Evolutionary conservation across 495 filamentous ascomycete species (phyloP).

Genomic region (Astrothelium subdiscretum): DNA sequence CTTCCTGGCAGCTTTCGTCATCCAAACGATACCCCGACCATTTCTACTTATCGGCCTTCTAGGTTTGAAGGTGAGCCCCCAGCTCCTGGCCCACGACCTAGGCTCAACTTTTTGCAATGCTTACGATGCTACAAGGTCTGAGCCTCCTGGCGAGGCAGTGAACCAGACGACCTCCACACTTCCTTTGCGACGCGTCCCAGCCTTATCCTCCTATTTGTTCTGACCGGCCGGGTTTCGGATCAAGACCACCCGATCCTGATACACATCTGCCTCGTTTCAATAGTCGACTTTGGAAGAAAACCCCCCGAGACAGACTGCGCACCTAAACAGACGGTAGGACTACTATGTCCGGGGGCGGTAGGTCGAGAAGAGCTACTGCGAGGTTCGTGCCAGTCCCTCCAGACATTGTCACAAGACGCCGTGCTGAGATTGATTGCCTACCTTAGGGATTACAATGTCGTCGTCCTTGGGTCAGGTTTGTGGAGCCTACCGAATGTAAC

Average conservation of each 20-base stretch:
- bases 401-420: neutral
- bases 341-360: neutral
- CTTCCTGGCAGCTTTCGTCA: neutral
- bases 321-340: neutral
- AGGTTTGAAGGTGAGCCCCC: neutral
- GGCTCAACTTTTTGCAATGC: neutral
- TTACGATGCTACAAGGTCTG: neutral
- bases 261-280: neutral
- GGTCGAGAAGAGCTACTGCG: conserved; percentile 1
- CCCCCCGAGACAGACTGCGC: neutral
- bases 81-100: neutral
- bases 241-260: neutral
- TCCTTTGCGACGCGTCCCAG: neutral
- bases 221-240: neutral
- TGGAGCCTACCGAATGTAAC: neutral
- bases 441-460: conserved; percentile 82
- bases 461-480: conserved; percentile 79
- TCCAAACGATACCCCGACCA: neutral
- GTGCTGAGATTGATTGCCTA: neutral
- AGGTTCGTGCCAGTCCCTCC: neutral
- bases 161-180: neutral
- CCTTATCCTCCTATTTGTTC: neutral
- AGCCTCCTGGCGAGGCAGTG: conserved; percentile 2
- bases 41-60: neutral
- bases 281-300: neutral